phyloP scores from a whole-genome alignment of 192 early-diverging fungal species.

The Coemansia sp. region DNA sequence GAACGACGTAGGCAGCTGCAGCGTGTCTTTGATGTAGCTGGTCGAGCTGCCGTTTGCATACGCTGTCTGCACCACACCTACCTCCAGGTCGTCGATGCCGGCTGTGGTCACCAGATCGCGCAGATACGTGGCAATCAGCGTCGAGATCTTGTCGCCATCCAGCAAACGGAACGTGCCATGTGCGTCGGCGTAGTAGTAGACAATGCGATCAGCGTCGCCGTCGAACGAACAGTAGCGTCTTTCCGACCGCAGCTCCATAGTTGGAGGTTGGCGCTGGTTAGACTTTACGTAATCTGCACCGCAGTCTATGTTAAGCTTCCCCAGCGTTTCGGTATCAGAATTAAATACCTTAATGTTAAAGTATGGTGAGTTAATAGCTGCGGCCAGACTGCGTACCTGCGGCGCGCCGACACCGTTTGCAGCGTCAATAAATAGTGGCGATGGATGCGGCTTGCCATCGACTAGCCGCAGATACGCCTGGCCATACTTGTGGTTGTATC shows the following conservation, averaged over 20 bases:
- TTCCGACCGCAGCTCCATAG: slow-evolving; percentile 62
- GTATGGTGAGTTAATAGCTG: slow-evolving; percentile 63
- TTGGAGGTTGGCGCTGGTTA: slow-evolving; percentile 73
- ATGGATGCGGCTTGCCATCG: slow-evolving; percentile 65
- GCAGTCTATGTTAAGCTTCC: slow-evolving; percentile 85
- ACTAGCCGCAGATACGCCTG: slow-evolving; percentile 81
- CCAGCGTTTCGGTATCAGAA: slow-evolving; percentile 64
- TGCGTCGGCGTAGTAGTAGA: slow-evolving; percentile 89
- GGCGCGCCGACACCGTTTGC: slow-evolving; percentile 98
- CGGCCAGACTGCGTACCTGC: slow-evolving; percentile 74
- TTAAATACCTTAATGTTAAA: slow-evolving; percentile 72
- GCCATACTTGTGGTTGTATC: slow-evolving; percentile 90
- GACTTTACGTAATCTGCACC: slow-evolving; percentile 99
- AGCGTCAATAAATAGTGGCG: slow-evolving; percentile 79
- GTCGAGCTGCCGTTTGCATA: slow-evolving; percentile 99
- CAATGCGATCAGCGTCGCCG: slow-evolving; percentile 97
- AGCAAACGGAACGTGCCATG: slow-evolving; percentile 79
- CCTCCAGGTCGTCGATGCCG: slow-evolving; percentile 70
- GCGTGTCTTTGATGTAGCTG: slow-evolving; percentile 80
- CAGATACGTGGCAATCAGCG: slow-evolving; percentile 90
- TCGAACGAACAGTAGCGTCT: slow-evolving; percentile 88
- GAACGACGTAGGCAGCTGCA: slow-evolving; percentile 94
- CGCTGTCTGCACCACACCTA: slow-evolving; percentile 98
- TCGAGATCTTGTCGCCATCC: slow-evolving; percentile 99
- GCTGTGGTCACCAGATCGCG: slow-evolving; percentile 85